Evolutionary conservation across 2,329 filamentous ascomycete genomes (phyloP).

Genomic region (Alternaria alternata): DNA sequence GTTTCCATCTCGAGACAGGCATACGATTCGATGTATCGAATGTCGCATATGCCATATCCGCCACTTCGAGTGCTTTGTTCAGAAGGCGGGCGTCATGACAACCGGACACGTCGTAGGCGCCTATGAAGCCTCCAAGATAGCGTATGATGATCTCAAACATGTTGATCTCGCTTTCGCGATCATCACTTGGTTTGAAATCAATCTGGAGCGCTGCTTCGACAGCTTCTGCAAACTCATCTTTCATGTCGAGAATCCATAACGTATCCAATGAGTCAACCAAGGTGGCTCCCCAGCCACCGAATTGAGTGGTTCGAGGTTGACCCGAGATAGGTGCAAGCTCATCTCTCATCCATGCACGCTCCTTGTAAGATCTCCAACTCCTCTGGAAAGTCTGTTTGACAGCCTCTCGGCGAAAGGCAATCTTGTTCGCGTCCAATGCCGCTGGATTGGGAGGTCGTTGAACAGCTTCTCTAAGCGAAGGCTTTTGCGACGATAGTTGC

Average conservation of each 20-base stretch:
- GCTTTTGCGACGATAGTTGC: too few relatives aligned
- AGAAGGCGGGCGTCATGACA: slow-evolving; percentile 70
- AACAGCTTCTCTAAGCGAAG: background rate
- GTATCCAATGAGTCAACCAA: background rate
- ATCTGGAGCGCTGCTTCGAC: slow-evolving; percentile 53
- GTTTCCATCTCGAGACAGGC: slow-evolving; percentile 65
- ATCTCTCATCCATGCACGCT: too few relatives aligned
- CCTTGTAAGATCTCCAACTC: background rate
- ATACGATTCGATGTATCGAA: slow-evolving; percentile 95
- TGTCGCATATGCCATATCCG: slow-evolving; percentile 78
- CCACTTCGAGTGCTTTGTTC: slow-evolving; percentile 80
- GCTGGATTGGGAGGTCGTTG: background rate
- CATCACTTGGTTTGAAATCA: slow-evolving; percentile 49
- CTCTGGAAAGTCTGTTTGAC: background rate
- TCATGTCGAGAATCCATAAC: background rate
- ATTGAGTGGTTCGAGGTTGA: too few relatives aligned
- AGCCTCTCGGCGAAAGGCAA: background rate
- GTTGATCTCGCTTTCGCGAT: slow-evolving; percentile 53
- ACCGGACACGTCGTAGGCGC: slow-evolving; percentile 85
- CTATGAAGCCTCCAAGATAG: slow-evolving; percentile 85
- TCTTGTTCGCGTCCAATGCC: background rate
- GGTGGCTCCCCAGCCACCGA: too few relatives aligned
- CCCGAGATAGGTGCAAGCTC: too few relatives aligned
- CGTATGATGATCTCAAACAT: slow-evolving; percentile 68
- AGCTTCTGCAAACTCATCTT: slow-evolving; percentile 50